Evolutionary conservation across 345 rosid species (phyloP).

Genomic region (Corchorus capsularis): DNA sequence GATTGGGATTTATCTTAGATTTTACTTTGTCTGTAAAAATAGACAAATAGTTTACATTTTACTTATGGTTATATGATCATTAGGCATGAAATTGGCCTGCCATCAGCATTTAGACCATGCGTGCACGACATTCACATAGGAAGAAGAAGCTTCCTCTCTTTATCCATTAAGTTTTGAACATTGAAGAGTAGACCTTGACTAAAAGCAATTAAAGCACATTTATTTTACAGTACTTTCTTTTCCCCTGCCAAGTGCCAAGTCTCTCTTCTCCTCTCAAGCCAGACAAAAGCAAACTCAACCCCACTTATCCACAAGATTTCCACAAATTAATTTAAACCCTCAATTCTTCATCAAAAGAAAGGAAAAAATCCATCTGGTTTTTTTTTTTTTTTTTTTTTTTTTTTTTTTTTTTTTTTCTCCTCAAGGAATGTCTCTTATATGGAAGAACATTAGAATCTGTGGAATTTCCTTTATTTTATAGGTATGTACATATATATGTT

Average conservation of each 20-base stretch:
- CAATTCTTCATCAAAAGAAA: neutral
- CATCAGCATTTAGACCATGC: neutral
- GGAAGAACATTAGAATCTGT: neutral
- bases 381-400: no score
- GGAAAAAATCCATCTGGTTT: no score
- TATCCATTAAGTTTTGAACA: neutral
- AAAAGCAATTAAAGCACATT: neutral
- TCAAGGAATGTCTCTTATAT: neutral
- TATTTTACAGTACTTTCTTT: neutral
- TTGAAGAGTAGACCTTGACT: slow-evolving; percentile 5
- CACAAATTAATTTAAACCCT: neutral
- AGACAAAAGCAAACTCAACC: neutral
- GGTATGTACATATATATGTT: neutral
- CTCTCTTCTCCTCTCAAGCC: neutral
- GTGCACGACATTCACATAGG: neutral
- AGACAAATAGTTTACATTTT: no score
- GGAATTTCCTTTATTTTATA: neutral
- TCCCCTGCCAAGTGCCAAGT: neutral
- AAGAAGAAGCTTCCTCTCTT: neutral
- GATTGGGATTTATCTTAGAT: neutral
- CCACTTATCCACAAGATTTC: neutral
- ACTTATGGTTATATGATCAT: no score
- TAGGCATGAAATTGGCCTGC: neutral
- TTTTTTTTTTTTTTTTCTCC: neutral
- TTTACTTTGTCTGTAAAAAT: no score